Percentiles rank a stretch among this genome's conserved stretches.
phyloP scores from a whole-genome alignment of 371 early-diverging fungal genomes.

The Phascolomyces articulosus region DNA sequence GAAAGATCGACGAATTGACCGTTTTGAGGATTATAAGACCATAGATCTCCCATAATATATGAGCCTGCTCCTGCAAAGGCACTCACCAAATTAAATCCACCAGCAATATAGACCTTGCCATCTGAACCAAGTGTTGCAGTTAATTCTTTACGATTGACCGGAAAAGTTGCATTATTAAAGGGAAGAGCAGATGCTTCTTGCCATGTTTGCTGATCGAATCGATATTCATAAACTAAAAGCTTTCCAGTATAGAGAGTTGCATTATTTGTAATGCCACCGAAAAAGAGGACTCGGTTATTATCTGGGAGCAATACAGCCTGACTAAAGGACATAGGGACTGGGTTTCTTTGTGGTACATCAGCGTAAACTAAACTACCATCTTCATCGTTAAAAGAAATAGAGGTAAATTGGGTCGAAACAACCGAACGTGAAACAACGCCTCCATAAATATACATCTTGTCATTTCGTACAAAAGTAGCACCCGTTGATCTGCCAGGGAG shows the following conservation, averaged over 20 bases:
- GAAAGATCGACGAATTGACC: conserved; percentile 4
- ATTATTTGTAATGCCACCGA: conserved; percentile 5
- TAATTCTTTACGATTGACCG: conserved; percentile 6
- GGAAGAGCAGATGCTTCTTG: background rate
- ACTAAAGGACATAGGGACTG: background rate
- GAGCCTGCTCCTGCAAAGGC: background rate
- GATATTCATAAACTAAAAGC: conserved; percentile 4
- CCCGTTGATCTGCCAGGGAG: background rate
- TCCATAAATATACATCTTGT: background rate
- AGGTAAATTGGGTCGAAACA: background rate
- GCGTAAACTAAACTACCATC: conserved; percentile 1
- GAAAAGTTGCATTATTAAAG: background rate
- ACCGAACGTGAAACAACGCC: background rate
- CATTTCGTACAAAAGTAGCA: conserved; percentile 7
- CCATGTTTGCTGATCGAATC: conserved; percentile 15
- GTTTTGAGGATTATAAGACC: conserved; percentile 18
- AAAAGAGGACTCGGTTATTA: conserved; percentile 6
- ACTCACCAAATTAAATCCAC: conserved; percentile 8
- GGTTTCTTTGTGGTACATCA: background rate
- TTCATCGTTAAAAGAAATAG: background rate
- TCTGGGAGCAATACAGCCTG: conserved; percentile 14
- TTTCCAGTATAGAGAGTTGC: background rate
- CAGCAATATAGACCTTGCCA: conserved; percentile 18
- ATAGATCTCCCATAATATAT: conserved; percentile 8
- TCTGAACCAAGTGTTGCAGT: conserved; percentile 10